phyloP scores from a whole-genome alignment of 768 basidiomycete species.

The Agaricus bisporus region DNA sequence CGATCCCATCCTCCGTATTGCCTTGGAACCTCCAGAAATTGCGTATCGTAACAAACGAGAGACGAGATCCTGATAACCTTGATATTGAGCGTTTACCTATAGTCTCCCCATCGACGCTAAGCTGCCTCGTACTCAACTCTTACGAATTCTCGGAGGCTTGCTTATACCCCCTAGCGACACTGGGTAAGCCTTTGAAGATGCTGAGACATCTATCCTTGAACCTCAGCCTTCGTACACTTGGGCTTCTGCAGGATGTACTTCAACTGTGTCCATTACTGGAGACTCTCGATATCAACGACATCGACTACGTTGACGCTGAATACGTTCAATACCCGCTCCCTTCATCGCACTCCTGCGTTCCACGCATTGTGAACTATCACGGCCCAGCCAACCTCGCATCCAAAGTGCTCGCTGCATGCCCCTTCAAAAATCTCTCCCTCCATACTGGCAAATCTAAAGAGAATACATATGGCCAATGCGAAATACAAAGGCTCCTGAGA shows the following conservation, averaged over 20 bases:
- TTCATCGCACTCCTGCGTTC: conserved; percentile 2
- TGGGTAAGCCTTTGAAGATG: background rate
- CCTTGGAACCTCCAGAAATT: conserved; percentile 3
- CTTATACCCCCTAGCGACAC: background rate
- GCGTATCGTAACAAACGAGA: conserved; percentile 1
- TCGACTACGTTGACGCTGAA: conserved; percentile 4
- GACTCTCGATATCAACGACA: conserved; percentile 1
- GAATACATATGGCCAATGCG: background rate
- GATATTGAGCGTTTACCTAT: background rate
- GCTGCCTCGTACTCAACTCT: conserved; percentile 3
- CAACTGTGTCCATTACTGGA: conserved; percentile 4
- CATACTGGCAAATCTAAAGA: conserved; percentile 7
- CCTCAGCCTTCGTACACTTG: background rate
- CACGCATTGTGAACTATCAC: background rate
- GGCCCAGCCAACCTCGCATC: conserved; percentile 5
- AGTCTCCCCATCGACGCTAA: background rate
- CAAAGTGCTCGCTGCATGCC: background rate
- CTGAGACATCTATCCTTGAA: conserved; percentile 5
- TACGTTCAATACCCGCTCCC: conserved; percentile 6
- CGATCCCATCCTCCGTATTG: background rate
- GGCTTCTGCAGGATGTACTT: conserved; percentile 4
- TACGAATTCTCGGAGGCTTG: conserved; percentile 8
- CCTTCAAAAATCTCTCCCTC: background rate
- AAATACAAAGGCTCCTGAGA: background rate
- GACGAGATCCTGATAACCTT: background rate